phyloP scores from a whole-genome alignment of 2,329 filamentous ascomycete genomes.

The Penicillium fuscoglaucum region DNA sequence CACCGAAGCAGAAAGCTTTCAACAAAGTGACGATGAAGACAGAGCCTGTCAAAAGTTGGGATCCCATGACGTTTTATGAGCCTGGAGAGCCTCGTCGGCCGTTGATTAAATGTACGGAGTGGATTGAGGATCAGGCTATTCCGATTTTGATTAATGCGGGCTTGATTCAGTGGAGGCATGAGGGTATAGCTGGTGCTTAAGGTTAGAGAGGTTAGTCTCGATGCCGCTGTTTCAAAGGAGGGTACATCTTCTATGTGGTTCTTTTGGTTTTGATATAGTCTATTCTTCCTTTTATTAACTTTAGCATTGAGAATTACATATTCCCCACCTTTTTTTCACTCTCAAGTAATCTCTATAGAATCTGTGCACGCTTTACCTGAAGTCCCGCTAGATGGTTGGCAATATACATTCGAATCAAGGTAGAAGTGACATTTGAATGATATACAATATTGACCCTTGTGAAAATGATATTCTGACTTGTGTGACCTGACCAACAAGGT shows the following conservation, averaged over 20 bases:
- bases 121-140: conserved; percentile 4
- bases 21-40: conserved; percentile 3
- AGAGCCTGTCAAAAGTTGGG: conserved; percentile 1
- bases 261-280: neutral
- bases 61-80: conserved; percentile 4
- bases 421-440: neutral
- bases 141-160: neutral
- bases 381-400: neutral
- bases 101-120: conserved; percentile 5
- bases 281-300: neutral
- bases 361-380: neutral
- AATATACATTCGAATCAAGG: neutral
- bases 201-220: too few species aligned
- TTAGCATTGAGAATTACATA: fast-evolving
- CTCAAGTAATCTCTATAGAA: neutral
- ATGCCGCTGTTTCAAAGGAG: neutral
- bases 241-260: neutral
- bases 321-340: neutral
- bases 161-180: neutral
- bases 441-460: neutral
- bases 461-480: neutral
- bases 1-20: conserved; percentile 1
- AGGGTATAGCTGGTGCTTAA: neutral
- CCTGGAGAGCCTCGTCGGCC: neutral
- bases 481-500: neutral